Evolutionary conservation across 1,284 basidiomycete species (phyloP), one percentile per base, ranked within the genome.

Genomic region (Trichosporon inkin): DNA sequence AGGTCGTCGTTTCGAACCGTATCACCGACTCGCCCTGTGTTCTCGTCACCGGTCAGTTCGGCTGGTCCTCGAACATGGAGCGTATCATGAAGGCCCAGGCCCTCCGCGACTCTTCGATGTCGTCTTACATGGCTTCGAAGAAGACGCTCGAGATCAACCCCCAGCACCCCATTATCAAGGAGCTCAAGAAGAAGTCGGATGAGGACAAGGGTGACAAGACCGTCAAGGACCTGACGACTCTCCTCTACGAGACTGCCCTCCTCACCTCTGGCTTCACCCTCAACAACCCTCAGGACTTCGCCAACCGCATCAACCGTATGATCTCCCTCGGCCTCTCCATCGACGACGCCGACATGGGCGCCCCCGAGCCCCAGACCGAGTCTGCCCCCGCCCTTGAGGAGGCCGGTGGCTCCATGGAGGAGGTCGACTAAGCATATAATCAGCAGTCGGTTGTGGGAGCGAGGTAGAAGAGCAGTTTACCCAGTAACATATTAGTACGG

Each of bases 11-110:
- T 71, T 98, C 96, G 57, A 98, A 96, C 87, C 92, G 95, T 80
- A 94, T 97, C 83, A 84, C 86, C 74, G 91, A 95, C 81, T 96
- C 93, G 28, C 93, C 93, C 60, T 95, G 92, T 75, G 92, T 96
- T 41, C 88, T 96, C 74, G 95, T 98, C 76, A 98, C 96, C 67
- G 95, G 94, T 66, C 93, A 97, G 79, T 99, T 97, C 79, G 94
- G 95, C 64, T 99, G 96, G 96, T 97, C 93, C 52, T 93, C 94
- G 67, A 98, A 98, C 86, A 97, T 98, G 94, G 92, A 97, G 81
- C 90, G 95, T 79, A 97, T 99, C 84, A 99, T 99, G 96, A 97
- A 97, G 83, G 94, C 95, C 16, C 96, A 99, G 82, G 95, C 95
- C 52, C 88, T 98, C 62, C 91, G 95, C 71, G 95, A 99, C 80